Evolutionary conservation across 805 yeast species (phyloP).

Genomic region (Clavispora carvajalis): DNA sequence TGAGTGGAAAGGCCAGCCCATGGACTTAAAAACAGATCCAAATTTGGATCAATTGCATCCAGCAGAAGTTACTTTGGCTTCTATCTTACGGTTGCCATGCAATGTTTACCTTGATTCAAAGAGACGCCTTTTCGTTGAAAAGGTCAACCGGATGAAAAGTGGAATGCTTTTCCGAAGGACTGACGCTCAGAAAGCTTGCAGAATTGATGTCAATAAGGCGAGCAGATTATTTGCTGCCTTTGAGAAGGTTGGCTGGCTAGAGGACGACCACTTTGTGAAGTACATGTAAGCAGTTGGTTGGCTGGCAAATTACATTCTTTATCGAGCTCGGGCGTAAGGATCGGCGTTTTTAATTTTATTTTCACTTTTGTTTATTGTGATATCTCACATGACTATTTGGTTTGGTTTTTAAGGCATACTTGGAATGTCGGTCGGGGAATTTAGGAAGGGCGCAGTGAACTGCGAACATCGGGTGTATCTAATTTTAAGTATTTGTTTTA

Average conservation of each 20-base stretch:
- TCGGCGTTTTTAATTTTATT: neutral
- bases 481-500: neutral
- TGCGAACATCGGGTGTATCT: neutral
- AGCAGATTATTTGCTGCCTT: conserved; percentile 85
- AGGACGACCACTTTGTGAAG: conserved; percentile 57
- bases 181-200: conserved; percentile 96
- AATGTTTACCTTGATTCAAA: conserved; percentile 65
- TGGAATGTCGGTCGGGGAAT: neutral
- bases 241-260: conserved; percentile 88
- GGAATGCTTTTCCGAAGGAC: conserved; percentile 88
- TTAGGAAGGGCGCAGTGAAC: neutral
- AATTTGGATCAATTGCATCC: conserved; percentile 73
- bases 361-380: neutral
- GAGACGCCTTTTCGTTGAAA: conserved; percentile 82
- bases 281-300: conserved; percentile 7
- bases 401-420: neutral
- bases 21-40: conserved; percentile 82
- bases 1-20: conserved; percentile 98
- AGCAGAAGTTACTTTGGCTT: conserved; percentile 82
- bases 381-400: neutral
- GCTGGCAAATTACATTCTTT: neutral
- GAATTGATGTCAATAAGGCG: conserved; percentile 95
- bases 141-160: conserved; percentile 65
- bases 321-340: neutral
- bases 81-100: conserved; percentile 83